A percentile compares a stretch with the other conserved stretches of the same genome.
phyloP scores from a whole-genome alignment of 106 monocot species.

The Acanthochlamys bracteata region DNA sequence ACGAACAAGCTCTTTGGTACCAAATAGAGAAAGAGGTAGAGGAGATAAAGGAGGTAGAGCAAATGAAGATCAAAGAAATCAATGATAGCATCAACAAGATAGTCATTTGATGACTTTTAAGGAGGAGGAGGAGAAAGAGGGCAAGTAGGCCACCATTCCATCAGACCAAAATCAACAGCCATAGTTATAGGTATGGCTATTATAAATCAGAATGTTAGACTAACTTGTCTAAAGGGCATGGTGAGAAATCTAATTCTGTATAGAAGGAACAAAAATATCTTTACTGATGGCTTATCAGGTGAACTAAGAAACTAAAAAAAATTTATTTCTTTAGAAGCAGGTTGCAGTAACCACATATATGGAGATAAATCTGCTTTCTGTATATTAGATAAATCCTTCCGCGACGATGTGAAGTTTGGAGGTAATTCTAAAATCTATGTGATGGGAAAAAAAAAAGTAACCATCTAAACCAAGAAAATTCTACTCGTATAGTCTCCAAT shows the following conservation, averaged over 20 bases:
- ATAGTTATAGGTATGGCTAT: constrained; percentile 4
- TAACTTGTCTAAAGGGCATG: constrained; percentile 10
- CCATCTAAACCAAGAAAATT: not conserved
- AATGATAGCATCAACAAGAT: not conserved
- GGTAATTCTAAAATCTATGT: constrained; percentile 14
- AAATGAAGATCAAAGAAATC: not conserved
- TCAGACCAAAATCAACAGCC: constrained; percentile 2
- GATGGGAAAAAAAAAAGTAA: not conserved
- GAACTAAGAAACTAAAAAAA: not conserved
- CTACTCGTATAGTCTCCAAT: not conserved
- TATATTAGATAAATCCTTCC: constrained; percentile 21
- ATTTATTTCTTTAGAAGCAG: constrained; percentile 12
- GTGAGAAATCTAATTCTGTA: constrained; percentile 8
- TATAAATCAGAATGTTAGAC: constrained; percentile 9
- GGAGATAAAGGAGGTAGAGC: not conserved
- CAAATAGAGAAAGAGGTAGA: not conserved
- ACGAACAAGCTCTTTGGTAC: not conserved
- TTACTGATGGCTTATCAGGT: constrained; percentile 12
- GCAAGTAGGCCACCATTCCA: constrained; percentile 4
- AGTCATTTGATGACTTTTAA: constrained; percentile 1
- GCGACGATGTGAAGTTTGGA: constrained; percentile 17
- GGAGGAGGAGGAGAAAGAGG: constrained; percentile 1
- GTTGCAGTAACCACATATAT: constrained; percentile 15
- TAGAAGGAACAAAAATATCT: constrained; percentile 12
- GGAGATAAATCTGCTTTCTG: constrained; percentile 13